Evolutionary conservation across 306 rosid genomes (phyloP).

Genomic region (Vicia villosa): DNA sequence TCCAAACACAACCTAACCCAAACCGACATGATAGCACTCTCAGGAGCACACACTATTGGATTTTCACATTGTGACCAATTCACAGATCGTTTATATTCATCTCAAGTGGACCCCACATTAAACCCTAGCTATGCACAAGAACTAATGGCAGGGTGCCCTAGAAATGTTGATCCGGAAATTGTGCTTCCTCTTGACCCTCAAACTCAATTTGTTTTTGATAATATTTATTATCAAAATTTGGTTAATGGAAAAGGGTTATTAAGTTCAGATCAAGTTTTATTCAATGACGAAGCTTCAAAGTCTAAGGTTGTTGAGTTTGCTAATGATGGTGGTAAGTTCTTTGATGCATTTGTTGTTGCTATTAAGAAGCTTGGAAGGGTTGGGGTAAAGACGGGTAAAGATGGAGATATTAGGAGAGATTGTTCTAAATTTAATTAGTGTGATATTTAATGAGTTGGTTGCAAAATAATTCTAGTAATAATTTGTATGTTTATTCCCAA

Average conservation of each 20-base stretch:
- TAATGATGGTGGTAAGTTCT: conserved; percentile 45
- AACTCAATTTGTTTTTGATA: conserved; percentile 57
- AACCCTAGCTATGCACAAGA: conserved; percentile 49
- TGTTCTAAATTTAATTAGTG: too few species aligned
- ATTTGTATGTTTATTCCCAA: too few species aligned
- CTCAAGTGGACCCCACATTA: conserved; percentile 63
- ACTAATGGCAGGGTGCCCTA: conserved; percentile 49
- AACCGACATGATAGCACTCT: conserved; percentile 72
- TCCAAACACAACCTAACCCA: conserved; percentile 49
- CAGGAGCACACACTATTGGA: conserved; percentile 85
- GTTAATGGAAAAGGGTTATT: conserved; percentile 57
- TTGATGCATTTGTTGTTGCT: conserved; percentile 57
- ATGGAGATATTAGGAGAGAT: conserved; percentile 65
- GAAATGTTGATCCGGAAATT: conserved; percentile 37
- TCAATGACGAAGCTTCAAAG: conserved; percentile 42
- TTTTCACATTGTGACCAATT: conserved; percentile 71
- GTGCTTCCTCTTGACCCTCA: conserved; percentile 54
- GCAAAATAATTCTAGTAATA: too few species aligned
- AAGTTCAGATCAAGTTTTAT: conserved; percentile 63
- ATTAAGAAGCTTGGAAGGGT: conserved; percentile 84
- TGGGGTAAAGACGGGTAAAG: conserved; percentile 64
- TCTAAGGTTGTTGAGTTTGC: conserved; percentile 59
- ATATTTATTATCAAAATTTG: conserved; percentile 56
- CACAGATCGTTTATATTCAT: conserved; percentile 54
- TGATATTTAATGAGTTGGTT: too few species aligned